These are phyloP conservation scores for Aspergillus sparsus DNA, from an alignment of 495 filamentous ascomycete genomes.

Conservation along the genomic window DNA sequence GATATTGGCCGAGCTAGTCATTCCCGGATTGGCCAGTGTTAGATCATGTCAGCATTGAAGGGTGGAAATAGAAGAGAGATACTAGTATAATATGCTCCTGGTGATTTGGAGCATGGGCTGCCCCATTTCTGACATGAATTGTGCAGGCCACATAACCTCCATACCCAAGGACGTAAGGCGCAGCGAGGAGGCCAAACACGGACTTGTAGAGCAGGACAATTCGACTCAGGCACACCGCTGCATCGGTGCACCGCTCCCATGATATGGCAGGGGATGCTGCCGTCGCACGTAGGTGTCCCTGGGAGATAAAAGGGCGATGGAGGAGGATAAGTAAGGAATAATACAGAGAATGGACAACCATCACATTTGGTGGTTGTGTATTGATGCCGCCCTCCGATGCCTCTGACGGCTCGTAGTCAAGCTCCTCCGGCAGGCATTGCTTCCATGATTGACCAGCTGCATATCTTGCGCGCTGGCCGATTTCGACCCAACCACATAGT, in stretches of 20 bases:
- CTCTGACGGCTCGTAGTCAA: background rate
- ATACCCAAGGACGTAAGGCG: background rate
- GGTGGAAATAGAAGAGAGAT: background rate
- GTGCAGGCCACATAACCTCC: background rate
- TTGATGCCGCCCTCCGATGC: background rate
- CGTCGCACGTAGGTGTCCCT: background rate
- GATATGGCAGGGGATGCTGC: background rate
- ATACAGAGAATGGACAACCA: background rate
- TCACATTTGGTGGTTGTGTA: background rate
- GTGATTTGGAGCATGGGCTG: background rate
- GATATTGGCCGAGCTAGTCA: background rate
- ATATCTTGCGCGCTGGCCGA: background rate
- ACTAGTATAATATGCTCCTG: conserved; percentile 1
- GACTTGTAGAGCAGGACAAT: background rate
- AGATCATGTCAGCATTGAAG: background rate
- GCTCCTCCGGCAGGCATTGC: background rate
- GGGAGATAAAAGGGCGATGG: background rate
- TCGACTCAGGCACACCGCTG: background rate
- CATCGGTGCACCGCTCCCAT: background rate
- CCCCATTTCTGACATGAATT: background rate
- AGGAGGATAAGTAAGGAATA: background rate
- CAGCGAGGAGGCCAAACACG: background rate
- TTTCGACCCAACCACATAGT: conserved; percentile 1
- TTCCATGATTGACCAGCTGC: background rate
- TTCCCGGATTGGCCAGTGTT: background rate